These are phyloP conservation scores for Amaranthus hypochondriacus DNA, from an alignment of 148 eudicot species.

Conservation along the genomic window DNA sequence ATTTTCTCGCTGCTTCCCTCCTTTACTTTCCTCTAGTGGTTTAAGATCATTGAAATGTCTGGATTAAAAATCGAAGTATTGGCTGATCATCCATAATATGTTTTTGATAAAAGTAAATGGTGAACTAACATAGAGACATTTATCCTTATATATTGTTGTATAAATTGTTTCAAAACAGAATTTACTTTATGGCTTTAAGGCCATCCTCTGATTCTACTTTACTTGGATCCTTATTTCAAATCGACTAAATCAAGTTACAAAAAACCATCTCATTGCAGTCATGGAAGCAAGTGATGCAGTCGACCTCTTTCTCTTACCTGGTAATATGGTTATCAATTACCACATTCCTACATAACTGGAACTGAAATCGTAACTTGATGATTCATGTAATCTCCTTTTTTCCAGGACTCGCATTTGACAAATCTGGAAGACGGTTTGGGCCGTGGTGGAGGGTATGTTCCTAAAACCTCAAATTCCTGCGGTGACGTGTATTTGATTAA, in stretches of 20 bases:
- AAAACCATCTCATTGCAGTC: slow-evolving; percentile 45
- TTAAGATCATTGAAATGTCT: not conserved
- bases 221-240: not conserved
- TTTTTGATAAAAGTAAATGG: too few relatives aligned
- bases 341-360: not conserved
- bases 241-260: not conserved
- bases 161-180: not conserved
- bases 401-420: slow-evolving; percentile 96
- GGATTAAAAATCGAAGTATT: not conserved
- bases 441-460: slow-evolving; percentile 97
- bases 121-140: not conserved
- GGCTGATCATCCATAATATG: too few relatives aligned
- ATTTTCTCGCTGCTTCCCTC: too few relatives aligned
- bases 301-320: slow-evolving; percentile 85
- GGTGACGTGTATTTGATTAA: not conserved
- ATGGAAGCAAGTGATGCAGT: slow-evolving; percentile 81
- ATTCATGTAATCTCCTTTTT: not conserved
- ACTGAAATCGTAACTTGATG: not conserved
- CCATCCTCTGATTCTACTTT: not conserved
- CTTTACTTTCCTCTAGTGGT: too few relatives aligned
- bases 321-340: slow-evolving; percentile 32
- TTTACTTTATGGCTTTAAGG: not conserved
- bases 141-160: not conserved
- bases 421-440: slow-evolving; percentile 90
- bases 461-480: not conserved